A percentile compares a stretch with the other conserved stretches of the same genome.
phyloP scores from a whole-genome alignment of 345 rosid genomes.

The Aquilaria malaccensis region DNA sequence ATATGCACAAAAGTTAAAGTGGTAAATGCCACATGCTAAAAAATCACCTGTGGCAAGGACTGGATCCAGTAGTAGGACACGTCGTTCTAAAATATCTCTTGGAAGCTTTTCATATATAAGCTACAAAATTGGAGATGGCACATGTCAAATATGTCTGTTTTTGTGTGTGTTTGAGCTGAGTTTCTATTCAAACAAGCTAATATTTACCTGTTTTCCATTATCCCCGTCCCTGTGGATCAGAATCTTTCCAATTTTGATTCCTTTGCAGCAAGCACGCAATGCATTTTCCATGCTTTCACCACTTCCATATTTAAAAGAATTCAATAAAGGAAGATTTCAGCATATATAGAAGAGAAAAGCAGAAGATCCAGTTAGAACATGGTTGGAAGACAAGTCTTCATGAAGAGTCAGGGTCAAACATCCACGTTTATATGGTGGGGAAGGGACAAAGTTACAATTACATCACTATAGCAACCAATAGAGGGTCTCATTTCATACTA shows the following conservation, averaged over 20 bases:
- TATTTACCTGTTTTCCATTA: slow-evolving; percentile 68
- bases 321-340: slow-evolving; percentile 1
- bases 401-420: slow-evolving; percentile 8
- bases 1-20: too few relatives aligned
- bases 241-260: slow-evolving; percentile 89
- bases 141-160: not conserved
- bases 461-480: not conserved
- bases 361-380: slow-evolving; percentile 1
- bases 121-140: slow-evolving; percentile 26
- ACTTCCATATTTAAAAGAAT: slow-evolving; percentile 23
- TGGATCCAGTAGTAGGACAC: slow-evolving; percentile 87
- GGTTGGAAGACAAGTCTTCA: not conserved
- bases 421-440: slow-evolving; percentile 2
- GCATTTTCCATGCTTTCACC: slow-evolving; percentile 99
- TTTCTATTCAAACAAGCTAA: not conserved
- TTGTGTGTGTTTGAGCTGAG: too few relatives aligned
- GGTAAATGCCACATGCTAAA: too few relatives aligned
- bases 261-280: slow-evolving; percentile 85
- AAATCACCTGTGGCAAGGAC: slow-evolving; percentile 77
- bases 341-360: slow-evolving; percentile 4
- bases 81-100: slow-evolving; percentile 77
- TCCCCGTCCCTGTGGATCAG: slow-evolving; percentile 92
- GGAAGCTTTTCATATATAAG: slow-evolving; percentile 95
- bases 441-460: not conserved
- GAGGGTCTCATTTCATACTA: too few relatives aligned